These are phyloP conservation scores for Puccinia horiana DNA, from an alignment of 1,284 basidiomycete species.

Conservation along the genomic window DNA sequence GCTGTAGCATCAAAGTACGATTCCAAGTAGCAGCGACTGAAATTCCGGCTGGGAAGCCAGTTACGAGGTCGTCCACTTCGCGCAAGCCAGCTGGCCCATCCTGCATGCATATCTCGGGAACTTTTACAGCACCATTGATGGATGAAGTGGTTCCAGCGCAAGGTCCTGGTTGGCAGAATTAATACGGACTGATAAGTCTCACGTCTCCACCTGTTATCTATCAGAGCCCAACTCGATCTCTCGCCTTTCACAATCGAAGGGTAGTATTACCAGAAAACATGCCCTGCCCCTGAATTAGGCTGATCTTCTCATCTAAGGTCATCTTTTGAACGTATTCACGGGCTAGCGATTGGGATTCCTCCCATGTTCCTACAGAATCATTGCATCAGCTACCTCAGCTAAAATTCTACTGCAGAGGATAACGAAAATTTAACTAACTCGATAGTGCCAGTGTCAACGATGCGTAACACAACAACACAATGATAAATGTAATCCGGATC, in stretches of 20 bases:
- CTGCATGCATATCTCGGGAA: slow-evolving; percentile 54
- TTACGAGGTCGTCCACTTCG: slow-evolving; percentile 54
- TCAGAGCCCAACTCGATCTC: not conserved
- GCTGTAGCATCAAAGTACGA: slow-evolving; percentile 53
- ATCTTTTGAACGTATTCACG: not conserved
- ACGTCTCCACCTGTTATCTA: not conserved
- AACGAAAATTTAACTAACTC: not conserved
- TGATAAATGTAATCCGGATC: not conserved
- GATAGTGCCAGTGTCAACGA: not conserved
- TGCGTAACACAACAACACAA: not conserved
- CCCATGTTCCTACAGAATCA: not conserved
- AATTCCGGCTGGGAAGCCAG: slow-evolving; percentile 56
- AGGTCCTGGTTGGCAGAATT: not conserved
- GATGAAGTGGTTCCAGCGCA: not conserved
- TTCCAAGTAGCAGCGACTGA: slow-evolving; percentile 57
- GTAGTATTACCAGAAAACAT: not conserved
- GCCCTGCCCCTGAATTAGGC: not conserved
- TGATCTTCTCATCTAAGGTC: slow-evolving; percentile 5
- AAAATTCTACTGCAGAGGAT: not conserved
- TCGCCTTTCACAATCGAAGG: not conserved
- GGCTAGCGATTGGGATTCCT: not conserved
- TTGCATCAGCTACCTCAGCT: not conserved
- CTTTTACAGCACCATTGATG: not conserved
- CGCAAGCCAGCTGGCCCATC: slow-evolving; percentile 57
- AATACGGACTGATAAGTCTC: not conserved